Evolutionary conservation across 2,329 filamentous ascomycete genomes (phyloP).

Genomic region (Emericellopsis atlantica): DNA sequence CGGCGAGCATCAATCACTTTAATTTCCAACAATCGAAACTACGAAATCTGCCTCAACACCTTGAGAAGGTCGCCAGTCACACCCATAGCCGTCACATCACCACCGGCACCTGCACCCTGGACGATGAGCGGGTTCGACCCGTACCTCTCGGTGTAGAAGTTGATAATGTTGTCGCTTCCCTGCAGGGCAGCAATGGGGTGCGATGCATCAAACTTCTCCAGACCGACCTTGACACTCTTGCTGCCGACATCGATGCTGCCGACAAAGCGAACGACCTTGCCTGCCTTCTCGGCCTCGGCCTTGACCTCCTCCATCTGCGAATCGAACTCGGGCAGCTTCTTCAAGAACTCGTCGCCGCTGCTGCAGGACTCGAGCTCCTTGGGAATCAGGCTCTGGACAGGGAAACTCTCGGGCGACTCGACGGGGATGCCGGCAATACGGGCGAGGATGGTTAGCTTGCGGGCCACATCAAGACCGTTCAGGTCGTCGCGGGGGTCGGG

Average conservation of each 20-base stretch:
- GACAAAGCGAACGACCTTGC: constrained; percentile 89
- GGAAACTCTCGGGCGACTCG: constrained; percentile 76
- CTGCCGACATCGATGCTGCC: constrained; percentile 80
- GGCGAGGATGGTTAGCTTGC: constrained; percentile 90
- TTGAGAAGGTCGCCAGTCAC: constrained; percentile 91
- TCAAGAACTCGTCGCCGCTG: constrained; percentile 77
- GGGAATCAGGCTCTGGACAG: constrained; percentile 87
- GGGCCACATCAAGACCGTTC: constrained; percentile 82
- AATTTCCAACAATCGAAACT: constrained; percentile 6
- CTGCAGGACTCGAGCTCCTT: constrained; percentile 65
- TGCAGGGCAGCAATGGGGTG: constrained; percentile 90
- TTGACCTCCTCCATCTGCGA: constrained; percentile 83
- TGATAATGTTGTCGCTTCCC: constrained; percentile 98
- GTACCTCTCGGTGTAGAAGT: constrained; percentile 94
- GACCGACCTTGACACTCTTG: constrained; percentile 77
- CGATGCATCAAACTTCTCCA: constrained; percentile 78
- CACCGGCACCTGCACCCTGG: constrained; percentile 87
- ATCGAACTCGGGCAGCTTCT: constrained; percentile 70
- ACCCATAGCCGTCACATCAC: constrained; percentile 95
- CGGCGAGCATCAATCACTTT: no score
- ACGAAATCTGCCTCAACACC: constrained; percentile 59
- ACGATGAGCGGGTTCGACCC: constrained; percentile 84
- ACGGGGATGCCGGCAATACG: constrained; percentile 72
- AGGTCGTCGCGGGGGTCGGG: constrained; percentile 78
- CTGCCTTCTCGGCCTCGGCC: constrained; percentile 68